Base-by-base conservation (phyloP, 768 basidiomycete genomes). In the Brasilioporus rufonigricans region DNA sequence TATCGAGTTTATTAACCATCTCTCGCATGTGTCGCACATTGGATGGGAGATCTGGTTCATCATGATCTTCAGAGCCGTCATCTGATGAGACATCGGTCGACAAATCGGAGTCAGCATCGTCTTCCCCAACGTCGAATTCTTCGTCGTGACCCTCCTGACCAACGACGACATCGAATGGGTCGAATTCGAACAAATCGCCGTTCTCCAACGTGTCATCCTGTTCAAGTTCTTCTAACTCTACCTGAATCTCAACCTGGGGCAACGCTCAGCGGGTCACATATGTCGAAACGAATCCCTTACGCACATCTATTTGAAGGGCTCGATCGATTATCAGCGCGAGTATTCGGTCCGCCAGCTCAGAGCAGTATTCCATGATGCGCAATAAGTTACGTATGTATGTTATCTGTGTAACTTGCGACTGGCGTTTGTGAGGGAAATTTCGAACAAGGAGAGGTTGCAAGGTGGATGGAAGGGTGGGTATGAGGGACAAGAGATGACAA, bases 261-360 rank as follows among this genome's bases (percentile, higher is more conserved):
- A 13, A 26, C 10, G 39, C 5, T 52, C n/a, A 59, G 55, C 19
- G 38, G 16, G 48, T 13, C 5, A 9, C 38, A 49, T 26, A 19
- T 48, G 16, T 31, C 43, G 2, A 49, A 7, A 19, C 1, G 11
- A 24, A 57, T 12, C 47, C 4, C 2, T 24, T 12, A 78, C 91
- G 53, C 64, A 95, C 96, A 70, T 99, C 97, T 54, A 99, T 94
- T 71, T 95, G 87, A 31, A 98, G 86, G 27, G 93, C 89, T n/a
- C 93, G 85, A 70, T 97, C 94, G 23, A 99, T 81, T 32, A 98
- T 91, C 0, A 87, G 86, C 3, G 86, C 87, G 32, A 98, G 74
- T 39, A 98, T 85, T 60, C 85, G 86, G 58, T 94, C 93, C 2
- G 83, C 76, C 21, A 98, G 75, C 66, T 93, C 94, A 0, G 91